Evolutionary conservation across 345 rosid species (phyloP).

Genomic region (Anastatica hierochuntica): DNA sequence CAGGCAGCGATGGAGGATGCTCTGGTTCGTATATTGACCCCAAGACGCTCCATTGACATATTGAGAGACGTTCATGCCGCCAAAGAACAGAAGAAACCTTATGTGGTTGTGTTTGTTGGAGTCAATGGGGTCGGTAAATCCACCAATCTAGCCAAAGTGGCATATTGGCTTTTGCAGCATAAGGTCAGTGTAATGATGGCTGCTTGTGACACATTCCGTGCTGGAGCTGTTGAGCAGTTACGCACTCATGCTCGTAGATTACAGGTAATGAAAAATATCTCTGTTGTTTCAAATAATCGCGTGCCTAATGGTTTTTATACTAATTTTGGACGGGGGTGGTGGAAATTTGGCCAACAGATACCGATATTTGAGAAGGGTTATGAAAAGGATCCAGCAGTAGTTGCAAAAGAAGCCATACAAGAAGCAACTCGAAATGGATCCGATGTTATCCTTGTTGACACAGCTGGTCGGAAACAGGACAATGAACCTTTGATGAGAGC

Average conservation of each 20-base stretch:
- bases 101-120: slow-evolving; percentile 94
- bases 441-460: slow-evolving; percentile 97
- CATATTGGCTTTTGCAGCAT: slow-evolving; percentile 97
- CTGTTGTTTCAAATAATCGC: background rate
- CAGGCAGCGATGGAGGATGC: slow-evolving; percentile 99
- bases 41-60: slow-evolving; percentile 93
- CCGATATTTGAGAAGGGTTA: slow-evolving; percentile 98
- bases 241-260: slow-evolving; percentile 95
- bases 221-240: slow-evolving; percentile 98
- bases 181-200: slow-evolving; percentile 94
- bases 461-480: slow-evolving; percentile 99
- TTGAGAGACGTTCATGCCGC: slow-evolving; percentile 89
- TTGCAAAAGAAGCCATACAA: slow-evolving; percentile 96
- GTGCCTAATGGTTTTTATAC: background rate
- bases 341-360: slow-evolving; percentile 42
- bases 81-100: slow-evolving; percentile 85
- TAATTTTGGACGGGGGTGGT: background rate
- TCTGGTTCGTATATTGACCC: slow-evolving; percentile 90
- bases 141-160: slow-evolving; percentile 95
- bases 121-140: slow-evolving; percentile 99
- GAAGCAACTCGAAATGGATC: slow-evolving; percentile 79
- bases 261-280: slow-evolving; percentile 39
- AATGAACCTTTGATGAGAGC: slow-evolving; percentile 99
- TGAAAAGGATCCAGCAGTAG: slow-evolving; percentile 94
- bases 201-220: slow-evolving; percentile 96